Evolutionary conservation across 768 basidiomycete species (phyloP), one percentile per base, ranked within the genome.

Genomic region (Leccinum subgranulosum): DNA sequence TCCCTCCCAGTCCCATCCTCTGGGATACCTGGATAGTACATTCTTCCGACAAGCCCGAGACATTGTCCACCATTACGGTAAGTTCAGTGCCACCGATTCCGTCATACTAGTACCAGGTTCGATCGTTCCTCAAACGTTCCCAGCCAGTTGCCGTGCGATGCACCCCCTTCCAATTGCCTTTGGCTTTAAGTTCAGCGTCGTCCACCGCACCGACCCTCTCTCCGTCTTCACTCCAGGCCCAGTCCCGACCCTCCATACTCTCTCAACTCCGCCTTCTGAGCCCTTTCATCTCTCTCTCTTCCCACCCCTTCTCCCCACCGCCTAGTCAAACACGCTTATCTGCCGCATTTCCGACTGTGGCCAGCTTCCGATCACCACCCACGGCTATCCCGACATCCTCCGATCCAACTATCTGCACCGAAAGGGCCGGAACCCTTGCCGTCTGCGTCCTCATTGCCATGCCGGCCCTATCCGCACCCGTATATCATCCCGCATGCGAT

Each of bases 371-470:
- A 39, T 49, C 54, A 8, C 48, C 54, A 21, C 34, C 52, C 5
- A 45, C 28, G 8, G 6, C 31, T 10, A 15, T 8, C 10, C 34
- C 57, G 21, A 36, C 11, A 14, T n/a, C 58, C 2, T 17, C 54
- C n/a, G 47, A 53, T 19, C 19, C 50, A 14, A 36, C 12, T n/a
- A 0, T 17, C 9, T 25, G 2, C 8, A 17, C 23, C 15, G 57
- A 59, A 50, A 55, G 54, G 23, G 55, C 54, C 2, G 48, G 51
- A 1, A 57, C 43, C 0, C 25, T 68, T 21, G 14, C 57, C 10
- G 51, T 69, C 4, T 69, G 56, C 29, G 54, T 68, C 3, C 59
- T 68, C 17, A 49, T 68, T 33, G 60, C 65, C 31, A 69, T 68
- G 67, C 67, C 67, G 23, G 58, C 66, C 28, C 29, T 41, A 15